A percentile compares a stretch with the other conserved stretches of the same genome.
These are phyloP conservation scores for Sechiopsis laciniata DNA, from an alignment of 306 rosid genomes.

Conservation along the genomic window DNA sequence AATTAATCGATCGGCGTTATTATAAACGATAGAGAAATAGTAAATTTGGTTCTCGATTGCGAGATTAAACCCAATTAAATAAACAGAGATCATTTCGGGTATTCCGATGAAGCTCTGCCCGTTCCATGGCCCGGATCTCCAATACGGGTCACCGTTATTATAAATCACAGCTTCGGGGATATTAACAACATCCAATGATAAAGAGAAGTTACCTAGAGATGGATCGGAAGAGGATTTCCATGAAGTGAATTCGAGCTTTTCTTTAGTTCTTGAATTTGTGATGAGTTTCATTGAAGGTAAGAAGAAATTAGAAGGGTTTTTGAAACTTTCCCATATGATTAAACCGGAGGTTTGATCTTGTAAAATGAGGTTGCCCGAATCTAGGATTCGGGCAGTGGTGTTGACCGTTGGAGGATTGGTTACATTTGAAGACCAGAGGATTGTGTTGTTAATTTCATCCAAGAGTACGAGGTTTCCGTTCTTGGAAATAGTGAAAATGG, in stretches of 20 bases:
- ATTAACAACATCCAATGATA: background rate
- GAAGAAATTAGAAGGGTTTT: constrained; percentile 27
- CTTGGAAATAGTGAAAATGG: constrained; percentile 11
- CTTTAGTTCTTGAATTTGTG: constrained; percentile 8
- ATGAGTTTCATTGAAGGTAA: constrained; percentile 23
- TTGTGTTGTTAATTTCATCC: constrained; percentile 10
- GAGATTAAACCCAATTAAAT: constrained; percentile 26
- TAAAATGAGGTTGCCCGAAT: constrained; percentile 37
- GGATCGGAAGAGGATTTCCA: constrained; percentile 15
- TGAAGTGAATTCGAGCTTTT: background rate
- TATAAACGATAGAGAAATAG: too few species aligned
- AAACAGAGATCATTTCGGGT: constrained; percentile 31
- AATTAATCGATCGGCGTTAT: background rate
- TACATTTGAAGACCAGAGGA: constrained; percentile 37
- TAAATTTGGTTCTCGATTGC: constrained; percentile 21
- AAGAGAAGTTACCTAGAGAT: background rate
- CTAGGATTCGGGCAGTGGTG: constrained; percentile 24
- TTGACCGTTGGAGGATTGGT: background rate
- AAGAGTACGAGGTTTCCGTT: constrained; percentile 25
- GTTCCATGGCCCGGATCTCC: constrained; percentile 49
- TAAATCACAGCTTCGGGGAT: constrained; percentile 25
- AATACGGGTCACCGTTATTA: constrained; percentile 21
- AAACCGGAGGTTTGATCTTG: constrained; percentile 9
- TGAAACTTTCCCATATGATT: constrained; percentile 37
- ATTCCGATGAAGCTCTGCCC: constrained; percentile 32